Percentiles rank a stretch among this genome's conserved stretches.
Evolutionary conservation across 345 rosid genomes (phyloP).

Genomic region (Microthlaspi erraticum): DNA sequence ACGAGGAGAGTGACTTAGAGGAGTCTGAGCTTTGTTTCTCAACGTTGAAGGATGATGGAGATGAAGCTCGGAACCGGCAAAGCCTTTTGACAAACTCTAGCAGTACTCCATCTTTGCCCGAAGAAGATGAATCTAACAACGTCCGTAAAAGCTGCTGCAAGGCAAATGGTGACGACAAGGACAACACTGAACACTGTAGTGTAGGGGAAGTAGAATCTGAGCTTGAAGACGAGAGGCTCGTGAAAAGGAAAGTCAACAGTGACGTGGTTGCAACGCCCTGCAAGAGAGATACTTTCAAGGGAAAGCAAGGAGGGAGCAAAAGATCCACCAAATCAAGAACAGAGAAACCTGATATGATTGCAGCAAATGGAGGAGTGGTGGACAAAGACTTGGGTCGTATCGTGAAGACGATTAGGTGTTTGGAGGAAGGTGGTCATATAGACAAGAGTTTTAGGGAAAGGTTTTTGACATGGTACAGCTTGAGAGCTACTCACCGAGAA

Average conservation of each 20-base stretch:
- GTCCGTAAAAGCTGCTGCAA: constrained; percentile 44
- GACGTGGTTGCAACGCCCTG: constrained; percentile 79
- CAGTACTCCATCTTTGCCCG: constrained; percentile 81
- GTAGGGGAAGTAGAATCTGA: constrained; percentile 41
- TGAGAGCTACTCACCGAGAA: constrained; percentile 82
- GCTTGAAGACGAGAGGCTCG: constrained; percentile 21
- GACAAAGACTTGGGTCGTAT: constrained; percentile 74
- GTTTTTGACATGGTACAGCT: constrained; percentile 93
- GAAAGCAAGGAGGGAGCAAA: constrained; percentile 55
- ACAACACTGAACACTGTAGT: constrained; percentile 38
- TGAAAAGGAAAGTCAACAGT: constrained; percentile 57
- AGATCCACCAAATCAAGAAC: constrained; percentile 52
- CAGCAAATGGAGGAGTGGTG: constrained; percentile 54
- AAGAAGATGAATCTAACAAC: constrained; percentile 87
- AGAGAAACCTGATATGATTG: constrained; percentile 55
- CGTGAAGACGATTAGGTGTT: constrained; percentile 78
- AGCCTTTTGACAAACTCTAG: constrained; percentile 78
- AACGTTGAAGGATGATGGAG: constrained; percentile 46
- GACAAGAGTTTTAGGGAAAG: constrained; percentile 93
- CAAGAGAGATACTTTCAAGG: constrained; percentile 58
- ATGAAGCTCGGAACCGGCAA: constrained; percentile 53
- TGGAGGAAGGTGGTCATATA: constrained; percentile 86
- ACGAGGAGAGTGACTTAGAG: constrained; percentile 53
- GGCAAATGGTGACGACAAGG: constrained; percentile 36
- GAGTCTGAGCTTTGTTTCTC: constrained; percentile 58